A percentile compares a stretch with the other conserved stretches of the same genome.
These are phyloP conservation scores for Parasitella parasitica DNA, from an alignment of 371 early-diverging fungal species.

Conservation along the genomic window DNA sequence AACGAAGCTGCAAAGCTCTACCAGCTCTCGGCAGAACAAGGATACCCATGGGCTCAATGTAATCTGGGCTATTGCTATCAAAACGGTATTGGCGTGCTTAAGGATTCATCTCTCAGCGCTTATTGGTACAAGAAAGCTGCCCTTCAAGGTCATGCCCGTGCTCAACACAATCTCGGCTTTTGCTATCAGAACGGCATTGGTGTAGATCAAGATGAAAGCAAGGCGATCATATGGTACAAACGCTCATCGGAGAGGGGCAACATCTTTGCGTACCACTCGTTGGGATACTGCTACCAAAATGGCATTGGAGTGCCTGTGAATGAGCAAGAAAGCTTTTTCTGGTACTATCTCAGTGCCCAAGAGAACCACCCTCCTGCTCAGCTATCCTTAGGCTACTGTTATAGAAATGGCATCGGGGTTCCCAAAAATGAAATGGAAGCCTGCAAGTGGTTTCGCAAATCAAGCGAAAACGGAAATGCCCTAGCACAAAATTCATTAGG, in stretches of 20 bases:
- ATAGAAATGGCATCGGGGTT: conserved; percentile 70
- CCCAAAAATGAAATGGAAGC: conserved; percentile 62
- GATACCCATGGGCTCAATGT: conserved; percentile 63
- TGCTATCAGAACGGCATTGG: conserved; percentile 84
- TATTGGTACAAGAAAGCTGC: conserved; percentile 82
- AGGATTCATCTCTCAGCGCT: conserved; percentile 60
- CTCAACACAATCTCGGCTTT: conserved; percentile 85
- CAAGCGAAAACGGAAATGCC: conserved; percentile 70
- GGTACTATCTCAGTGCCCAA: conserved; percentile 70
- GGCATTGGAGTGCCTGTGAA: conserved; percentile 76
- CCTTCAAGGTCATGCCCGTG: conserved; percentile 76
- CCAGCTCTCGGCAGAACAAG: conserved; percentile 64
- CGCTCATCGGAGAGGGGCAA: conserved; percentile 75
- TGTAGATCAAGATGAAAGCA: conserved; percentile 56
- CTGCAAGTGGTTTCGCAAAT: conserved; percentile 63
- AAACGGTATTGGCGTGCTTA: conserved; percentile 77
- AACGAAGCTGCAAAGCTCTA: conserved; percentile 59
- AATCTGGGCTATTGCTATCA: conserved; percentile 84
- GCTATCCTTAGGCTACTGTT: conserved; percentile 83
- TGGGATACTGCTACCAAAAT: conserved; percentile 90
- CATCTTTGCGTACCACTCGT: conserved; percentile 75
- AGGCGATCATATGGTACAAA: conserved; percentile 70
- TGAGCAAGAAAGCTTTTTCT: conserved; percentile 66
- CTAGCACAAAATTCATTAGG: conserved; percentile 84
- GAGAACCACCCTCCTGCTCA: conserved; percentile 68